Evolutionary conservation across 345 rosid species (phyloP), one percentile per base, ranked within the genome.

Genomic region (Heritiera littoralis): DNA sequence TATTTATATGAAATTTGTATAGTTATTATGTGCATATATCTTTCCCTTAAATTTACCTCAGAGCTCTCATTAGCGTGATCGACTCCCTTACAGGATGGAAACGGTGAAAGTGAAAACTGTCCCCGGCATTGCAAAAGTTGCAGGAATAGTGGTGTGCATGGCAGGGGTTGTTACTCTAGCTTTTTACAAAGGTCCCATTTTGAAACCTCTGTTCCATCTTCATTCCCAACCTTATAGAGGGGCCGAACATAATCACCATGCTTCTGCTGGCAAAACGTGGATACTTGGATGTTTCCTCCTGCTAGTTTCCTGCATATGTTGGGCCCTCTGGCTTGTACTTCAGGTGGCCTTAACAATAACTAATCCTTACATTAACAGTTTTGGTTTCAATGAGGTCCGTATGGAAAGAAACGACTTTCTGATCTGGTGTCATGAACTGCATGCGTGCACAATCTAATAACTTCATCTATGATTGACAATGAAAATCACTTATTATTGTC

Each of bases 291-390:
- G 83, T 56, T 70, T 83, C 58, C 79, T 83, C 66, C 51, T 76
- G 43, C 55, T 83, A 58, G 51, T 51, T 41, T 65, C 73, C 46
- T 18, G 41, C 41, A 32, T 49, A 41, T 73, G 66, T 30, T 83
- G 83, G 86, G 74, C 76, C 4, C 40, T 83, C 6, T 77, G 81
- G 71, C 81, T 77, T 72, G 81, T 78, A 30, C 79, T 67, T 45
- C 83, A 77, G 86, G 86, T 80, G 76, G 0, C 4, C 10, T 15
- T 54, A 17, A 54, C 20, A 56, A 18, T 56, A 51, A 51, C 13
- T 51, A 51, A 51, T 51, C 9, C 60, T 6, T 6, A 18, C 23
- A 56, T 56, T 56, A 23, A 56, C 23, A 56, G 20, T 55, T 55
- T 70, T 17, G 18, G 14, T n/a, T 55, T 55, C 18, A 55, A 0